These are phyloP conservation scores for Phytophthora litchii DNA, from an alignment of 352 stramenopile genomes.

Conservation along the genomic window DNA sequence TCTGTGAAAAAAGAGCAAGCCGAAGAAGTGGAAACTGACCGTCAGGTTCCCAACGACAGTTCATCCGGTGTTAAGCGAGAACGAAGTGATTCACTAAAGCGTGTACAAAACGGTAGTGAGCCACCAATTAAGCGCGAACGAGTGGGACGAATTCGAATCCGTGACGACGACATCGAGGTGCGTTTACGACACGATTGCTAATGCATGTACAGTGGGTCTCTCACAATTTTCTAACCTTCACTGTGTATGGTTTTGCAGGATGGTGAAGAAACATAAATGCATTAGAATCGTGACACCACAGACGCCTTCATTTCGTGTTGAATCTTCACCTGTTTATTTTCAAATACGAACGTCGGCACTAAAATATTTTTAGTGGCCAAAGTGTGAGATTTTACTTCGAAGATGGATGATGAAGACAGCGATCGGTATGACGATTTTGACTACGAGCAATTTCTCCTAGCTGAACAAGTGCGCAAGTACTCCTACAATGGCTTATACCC, in stretches of 20 bases:
- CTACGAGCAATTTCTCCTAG: slow-evolving; percentile 48
- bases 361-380: slow-evolving; percentile 9
- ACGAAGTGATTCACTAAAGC: slow-evolving; percentile 40
- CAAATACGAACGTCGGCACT: neutral
- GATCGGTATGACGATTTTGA: slow-evolving; percentile 31
- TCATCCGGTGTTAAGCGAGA: slow-evolving; percentile 35
- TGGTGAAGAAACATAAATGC: slow-evolving; percentile 28
- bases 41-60: slow-evolving; percentile 12
- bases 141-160: slow-evolving; percentile 24
- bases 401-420: slow-evolving; percentile 12
- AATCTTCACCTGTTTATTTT: slow-evolving; percentile 4
- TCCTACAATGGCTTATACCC: slow-evolving; percentile 41
- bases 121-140: slow-evolving; percentile 42
- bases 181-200: neutral
- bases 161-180: slow-evolving; percentile 40
- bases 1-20: slow-evolving; percentile 28
- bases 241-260: slow-evolving; percentile 14
- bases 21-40: slow-evolving; percentile 6
- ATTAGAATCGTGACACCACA: neutral
- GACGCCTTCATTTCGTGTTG: slow-evolving; percentile 5
- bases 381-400: too few species aligned
- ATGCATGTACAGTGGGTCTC: neutral
- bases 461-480: slow-evolving; percentile 66
- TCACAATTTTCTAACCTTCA: slow-evolving; percentile 3
- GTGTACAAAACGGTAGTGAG: slow-evolving; percentile 25